phyloP scores from a whole-genome alignment of 2,329 filamentous ascomycete genomes.

The Paramyrothecium sp. region DNA sequence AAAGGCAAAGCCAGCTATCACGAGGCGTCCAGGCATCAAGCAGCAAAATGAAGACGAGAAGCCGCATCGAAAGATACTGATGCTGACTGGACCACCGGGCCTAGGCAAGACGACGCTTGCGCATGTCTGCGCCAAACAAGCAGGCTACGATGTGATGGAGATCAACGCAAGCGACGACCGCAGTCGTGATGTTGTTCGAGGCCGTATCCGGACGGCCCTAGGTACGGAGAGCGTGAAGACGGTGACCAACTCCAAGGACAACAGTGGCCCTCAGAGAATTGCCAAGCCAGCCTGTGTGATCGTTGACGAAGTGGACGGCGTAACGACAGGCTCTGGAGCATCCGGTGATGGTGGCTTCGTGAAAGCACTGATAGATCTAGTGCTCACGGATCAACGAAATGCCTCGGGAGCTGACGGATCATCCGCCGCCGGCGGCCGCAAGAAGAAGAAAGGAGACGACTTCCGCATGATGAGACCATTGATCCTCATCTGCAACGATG shows the following conservation, averaged over 20 bases:
- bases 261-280: constrained; percentile 60
- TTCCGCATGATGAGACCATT: constrained; percentile 86
- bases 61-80: constrained; percentile 80
- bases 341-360: constrained; percentile 92
- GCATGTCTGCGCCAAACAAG: constrained; percentile 92
- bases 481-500: constrained; percentile 94
- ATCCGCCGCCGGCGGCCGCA: constrained; percentile 21
- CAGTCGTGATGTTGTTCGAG: constrained; percentile 85
- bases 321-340: constrained; percentile 73
- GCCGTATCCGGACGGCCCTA: constrained; percentile 85
- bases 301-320: constrained; percentile 95
- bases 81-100: constrained; percentile 88
- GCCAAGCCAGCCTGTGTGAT: constrained; percentile 89
- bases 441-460: constrained; percentile 76
- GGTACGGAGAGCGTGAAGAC: constrained; percentile 91
- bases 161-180: constrained; percentile 98
- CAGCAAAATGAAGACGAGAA: constrained; percentile 64
- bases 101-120: constrained; percentile 95
- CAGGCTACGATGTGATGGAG: constrained; percentile 93
- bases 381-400: constrained; percentile 84
- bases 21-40: constrained; percentile 39
- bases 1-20: constrained; percentile 51
- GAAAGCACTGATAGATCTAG: constrained; percentile 88
- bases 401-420: constrained; percentile 24
- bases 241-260: constrained; percentile 59